phyloP scores from a whole-genome alignment of 1,139 yeast species.

The Kodamaea sp. region DNA sequence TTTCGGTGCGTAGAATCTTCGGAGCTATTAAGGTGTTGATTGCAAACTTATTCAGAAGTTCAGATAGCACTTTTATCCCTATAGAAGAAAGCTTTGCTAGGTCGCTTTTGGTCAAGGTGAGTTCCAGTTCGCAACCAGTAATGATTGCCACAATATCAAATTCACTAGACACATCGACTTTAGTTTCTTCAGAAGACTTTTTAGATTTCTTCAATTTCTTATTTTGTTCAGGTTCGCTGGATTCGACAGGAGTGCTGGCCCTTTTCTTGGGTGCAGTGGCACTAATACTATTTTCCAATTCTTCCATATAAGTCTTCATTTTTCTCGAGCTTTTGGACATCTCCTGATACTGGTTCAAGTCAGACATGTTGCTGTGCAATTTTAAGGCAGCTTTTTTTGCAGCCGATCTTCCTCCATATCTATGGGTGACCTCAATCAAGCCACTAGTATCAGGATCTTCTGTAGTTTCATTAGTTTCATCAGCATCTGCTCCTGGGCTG shows the following conservation, averaged over 20 bases:
- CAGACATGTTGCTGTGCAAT: slow-evolving; percentile 68
- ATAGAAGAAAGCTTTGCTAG: slow-evolving; percentile 26
- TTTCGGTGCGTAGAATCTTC: slow-evolving; percentile 76
- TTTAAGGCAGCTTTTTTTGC: slow-evolving; percentile 65
- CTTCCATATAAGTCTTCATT: slow-evolving; percentile 41
- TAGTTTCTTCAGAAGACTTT: slow-evolving; percentile 1
- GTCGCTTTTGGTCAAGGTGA: slow-evolving; percentile 40
- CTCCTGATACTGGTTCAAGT: slow-evolving; percentile 61
- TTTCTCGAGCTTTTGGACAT: slow-evolving; percentile 40
- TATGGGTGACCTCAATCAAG: slow-evolving; percentile 5
- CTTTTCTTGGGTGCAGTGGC: slow-evolving; percentile 10
- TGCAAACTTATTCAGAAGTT: slow-evolving; percentile 23
- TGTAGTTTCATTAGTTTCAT: background rate
- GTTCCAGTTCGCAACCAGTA: slow-evolving; percentile 62
- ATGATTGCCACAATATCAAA: slow-evolving; percentile 45
- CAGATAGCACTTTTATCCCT: slow-evolving; percentile 44
- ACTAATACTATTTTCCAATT: slow-evolving; percentile 21
- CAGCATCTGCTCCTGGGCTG: slow-evolving; percentile 5
- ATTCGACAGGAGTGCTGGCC: background rate
- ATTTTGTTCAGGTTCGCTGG: slow-evolving; percentile 4
- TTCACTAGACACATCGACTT: slow-evolving; percentile 7
- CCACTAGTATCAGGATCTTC: slow-evolving; percentile 2
- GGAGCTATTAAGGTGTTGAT: slow-evolving; percentile 71
- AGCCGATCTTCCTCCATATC: slow-evolving; percentile 48
- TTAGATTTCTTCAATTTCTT: slow-evolving; percentile 5